Evolutionary conservation across 768 basidiomycete species (phyloP).

Genomic region (Termitomyces heimii): DNA sequence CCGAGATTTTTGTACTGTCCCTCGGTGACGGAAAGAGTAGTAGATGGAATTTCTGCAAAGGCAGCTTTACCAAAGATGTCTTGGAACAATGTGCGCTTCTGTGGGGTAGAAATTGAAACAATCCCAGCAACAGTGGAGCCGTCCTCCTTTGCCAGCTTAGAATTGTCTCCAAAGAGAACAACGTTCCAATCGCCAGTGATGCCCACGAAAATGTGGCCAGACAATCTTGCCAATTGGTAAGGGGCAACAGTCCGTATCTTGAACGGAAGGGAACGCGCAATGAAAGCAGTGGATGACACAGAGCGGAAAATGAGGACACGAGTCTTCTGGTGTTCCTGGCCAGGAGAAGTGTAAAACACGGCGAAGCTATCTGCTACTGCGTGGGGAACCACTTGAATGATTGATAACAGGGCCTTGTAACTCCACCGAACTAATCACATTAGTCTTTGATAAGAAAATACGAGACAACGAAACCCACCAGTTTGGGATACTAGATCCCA

Average conservation of each 20-base stretch:
- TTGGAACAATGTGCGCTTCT: constrained; percentile 67
- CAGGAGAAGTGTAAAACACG: constrained; percentile 37
- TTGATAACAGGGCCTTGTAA: constrained; percentile 27
- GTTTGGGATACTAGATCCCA: constrained; percentile 68
- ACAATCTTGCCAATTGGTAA: constrained; percentile 23
- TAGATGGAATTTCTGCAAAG: constrained; percentile 32
- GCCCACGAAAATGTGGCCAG: constrained; percentile 57
- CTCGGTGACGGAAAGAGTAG: constrained; percentile 5
- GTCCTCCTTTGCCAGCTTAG: constrained; percentile 33
- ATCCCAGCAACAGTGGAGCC: constrained; percentile 35
- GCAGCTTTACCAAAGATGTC: constrained; percentile 87
- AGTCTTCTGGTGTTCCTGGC: constrained; percentile 25
- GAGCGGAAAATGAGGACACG: constrained; percentile 44
- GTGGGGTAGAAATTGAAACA: constrained; percentile 18
- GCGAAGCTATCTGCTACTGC: constrained; percentile 53
- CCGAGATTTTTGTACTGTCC: not conserved
- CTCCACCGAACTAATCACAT: constrained; percentile 53
- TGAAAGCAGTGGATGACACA: constrained; percentile 37
- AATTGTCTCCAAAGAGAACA: constrained; percentile 61
- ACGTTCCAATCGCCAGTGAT: constrained; percentile 63
- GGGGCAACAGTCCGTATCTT: constrained; percentile 44
- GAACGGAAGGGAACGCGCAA: constrained; percentile 51
- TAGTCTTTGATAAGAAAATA: not conserved
- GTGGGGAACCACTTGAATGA: constrained; percentile 48
- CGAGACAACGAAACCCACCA: constrained; percentile 36